These are phyloP conservation scores for Glycine soja DNA, from an alignment of 306 rosid genomes.

Conservation along the genomic window DNA sequence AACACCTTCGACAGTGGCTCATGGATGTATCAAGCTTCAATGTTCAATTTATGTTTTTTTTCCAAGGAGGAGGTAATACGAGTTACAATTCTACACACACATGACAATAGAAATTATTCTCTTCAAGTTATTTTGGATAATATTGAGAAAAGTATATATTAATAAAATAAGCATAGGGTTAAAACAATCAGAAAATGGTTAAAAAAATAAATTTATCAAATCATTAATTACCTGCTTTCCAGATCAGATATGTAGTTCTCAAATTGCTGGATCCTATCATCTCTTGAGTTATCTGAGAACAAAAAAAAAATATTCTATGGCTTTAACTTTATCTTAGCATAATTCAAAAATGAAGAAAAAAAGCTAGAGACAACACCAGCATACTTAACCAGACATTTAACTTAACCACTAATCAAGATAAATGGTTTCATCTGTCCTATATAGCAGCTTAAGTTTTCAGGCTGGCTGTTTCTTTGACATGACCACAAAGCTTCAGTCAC, in stretches of 20 bases:
- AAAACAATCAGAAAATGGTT: slow-evolving; percentile 31
- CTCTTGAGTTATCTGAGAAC: slow-evolving; percentile 61
- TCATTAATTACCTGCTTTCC: slow-evolving; percentile 71
- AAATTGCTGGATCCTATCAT: slow-evolving; percentile 80
- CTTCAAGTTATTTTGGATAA: slow-evolving; percentile 22
- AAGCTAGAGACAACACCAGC: slow-evolving; percentile 33
- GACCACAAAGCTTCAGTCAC: not conserved
- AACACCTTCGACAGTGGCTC: slow-evolving; percentile 26
- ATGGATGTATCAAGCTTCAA: slow-evolving; percentile 29
- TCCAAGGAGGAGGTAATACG: slow-evolving; percentile 1
- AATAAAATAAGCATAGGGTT: slow-evolving; percentile 24
- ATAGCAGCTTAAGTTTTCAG: slow-evolving; percentile 27
- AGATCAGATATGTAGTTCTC: slow-evolving; percentile 82
- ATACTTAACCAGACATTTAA: slow-evolving; percentile 27
- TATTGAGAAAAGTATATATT: slow-evolving; percentile 5
- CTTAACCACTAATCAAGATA: not conserved
- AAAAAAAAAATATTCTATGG: slow-evolving; percentile 35
- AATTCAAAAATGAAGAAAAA: slow-evolving; percentile 23
- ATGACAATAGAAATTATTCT: slow-evolving; percentile 30
- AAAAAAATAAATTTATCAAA: slow-evolving; percentile 30
- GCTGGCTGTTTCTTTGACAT: slow-evolving; percentile 16
- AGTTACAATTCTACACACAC: slow-evolving; percentile 7
- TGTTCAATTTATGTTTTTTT: slow-evolving; percentile 19
- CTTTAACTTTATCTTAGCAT: slow-evolving; percentile 40
- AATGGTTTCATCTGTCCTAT: slow-evolving; percentile 31